phyloP scores from a whole-genome alignment of 495 filamentous ascomycete genomes.

The Opeltia flavorubescens region DNA sequence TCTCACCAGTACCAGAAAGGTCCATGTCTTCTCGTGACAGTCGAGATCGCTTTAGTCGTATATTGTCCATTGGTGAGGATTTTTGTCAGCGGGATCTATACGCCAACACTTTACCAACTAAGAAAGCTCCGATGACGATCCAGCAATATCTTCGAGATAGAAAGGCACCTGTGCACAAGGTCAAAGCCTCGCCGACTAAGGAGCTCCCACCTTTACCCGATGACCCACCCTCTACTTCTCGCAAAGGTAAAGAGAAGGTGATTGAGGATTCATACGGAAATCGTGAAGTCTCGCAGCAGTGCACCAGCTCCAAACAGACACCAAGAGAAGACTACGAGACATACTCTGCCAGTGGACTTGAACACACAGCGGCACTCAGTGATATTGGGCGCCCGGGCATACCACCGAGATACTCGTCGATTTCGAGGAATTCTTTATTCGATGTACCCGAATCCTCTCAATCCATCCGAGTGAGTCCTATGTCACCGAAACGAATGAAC shows the following conservation, averaged over 20 bases:
- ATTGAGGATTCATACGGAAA: background rate
- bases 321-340: background rate
- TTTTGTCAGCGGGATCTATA: background rate
- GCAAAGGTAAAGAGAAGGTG: background rate
- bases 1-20: conserved; percentile 16
- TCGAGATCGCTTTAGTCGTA: conserved; percentile 16
- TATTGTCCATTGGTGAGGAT: conserved; percentile 14
- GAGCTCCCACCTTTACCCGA: background rate
- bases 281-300: background rate
- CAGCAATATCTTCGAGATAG: conserved; percentile 2
- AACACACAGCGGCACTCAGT: background rate
- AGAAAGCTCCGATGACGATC: background rate
- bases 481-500: background rate
- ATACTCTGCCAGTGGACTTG: background rate
- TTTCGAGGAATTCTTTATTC: background rate
- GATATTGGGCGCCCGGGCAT: background rate
- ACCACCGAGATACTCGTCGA: background rate
- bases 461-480: background rate
- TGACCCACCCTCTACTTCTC: background rate
- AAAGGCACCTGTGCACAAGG: background rate
- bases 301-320: background rate
- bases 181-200: background rate
- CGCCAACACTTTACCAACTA: background rate
- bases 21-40: conserved; percentile 12
- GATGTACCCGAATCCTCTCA: background rate